Conservation (phyloP, 139 green algal species). For the Coccomyxa sp. region DNA sequence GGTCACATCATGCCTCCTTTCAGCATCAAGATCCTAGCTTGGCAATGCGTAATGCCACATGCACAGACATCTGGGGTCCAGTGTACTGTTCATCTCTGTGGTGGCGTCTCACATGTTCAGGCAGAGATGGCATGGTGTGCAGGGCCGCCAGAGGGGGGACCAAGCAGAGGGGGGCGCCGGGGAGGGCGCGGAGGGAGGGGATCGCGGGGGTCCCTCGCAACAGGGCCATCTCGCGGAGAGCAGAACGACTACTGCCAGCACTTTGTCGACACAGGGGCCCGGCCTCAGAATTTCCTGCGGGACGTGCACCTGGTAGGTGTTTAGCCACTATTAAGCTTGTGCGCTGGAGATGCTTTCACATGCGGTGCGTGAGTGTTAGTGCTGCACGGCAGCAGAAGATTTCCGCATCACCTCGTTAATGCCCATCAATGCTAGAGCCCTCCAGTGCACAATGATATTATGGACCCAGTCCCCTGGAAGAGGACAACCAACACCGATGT, state of each 20-base stretch:
- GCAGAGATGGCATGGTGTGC: too few relatives aligned
- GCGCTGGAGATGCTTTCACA: not conserved
- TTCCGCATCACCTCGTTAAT: too few relatives aligned
- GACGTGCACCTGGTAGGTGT: constrained; percentile 50
- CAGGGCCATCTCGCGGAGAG: constrained; percentile 16
- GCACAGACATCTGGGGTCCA: not conserved
- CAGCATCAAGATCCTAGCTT: too few relatives aligned
- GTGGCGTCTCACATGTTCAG: not conserved
- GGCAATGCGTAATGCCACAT: not conserved
- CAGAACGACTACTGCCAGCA: constrained; percentile 82
- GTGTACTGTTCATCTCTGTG: not conserved
- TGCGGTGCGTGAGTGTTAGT: not conserved
- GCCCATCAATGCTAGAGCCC: too few relatives aligned
- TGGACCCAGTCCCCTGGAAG: too few relatives aligned
- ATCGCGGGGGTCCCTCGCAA: not conserved
- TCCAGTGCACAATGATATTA: too few relatives aligned
- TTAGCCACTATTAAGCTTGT: not conserved
- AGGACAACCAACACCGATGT: too few relatives aligned
- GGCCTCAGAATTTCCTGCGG: constrained; percentile 79
- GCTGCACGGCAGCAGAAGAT: not conserved
- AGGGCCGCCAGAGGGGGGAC: too few relatives aligned
- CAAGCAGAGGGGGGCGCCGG: too few relatives aligned
- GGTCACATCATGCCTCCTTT: too few relatives aligned
- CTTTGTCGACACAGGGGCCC: constrained; percentile 77
- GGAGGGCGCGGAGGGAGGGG: too few relatives aligned